Conservation (phyloP, 768 basidiomycete species). For the Psilocybe azurescens region DNA sequence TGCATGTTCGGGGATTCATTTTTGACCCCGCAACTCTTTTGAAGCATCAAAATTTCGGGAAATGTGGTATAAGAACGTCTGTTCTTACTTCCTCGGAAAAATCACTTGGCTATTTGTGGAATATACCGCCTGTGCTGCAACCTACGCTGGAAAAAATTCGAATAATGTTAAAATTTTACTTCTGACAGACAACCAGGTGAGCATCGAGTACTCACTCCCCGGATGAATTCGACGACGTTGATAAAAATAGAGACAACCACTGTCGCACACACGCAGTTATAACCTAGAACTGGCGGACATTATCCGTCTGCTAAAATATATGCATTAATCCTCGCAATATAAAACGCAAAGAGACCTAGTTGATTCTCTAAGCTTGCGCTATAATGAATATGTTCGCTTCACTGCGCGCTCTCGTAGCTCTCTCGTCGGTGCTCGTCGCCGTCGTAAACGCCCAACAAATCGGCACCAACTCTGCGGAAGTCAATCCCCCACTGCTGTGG, state of each 20-base stretch:
- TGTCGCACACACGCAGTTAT: not conserved
- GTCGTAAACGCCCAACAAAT: constrained; percentile 48
- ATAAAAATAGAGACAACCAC: not conserved
- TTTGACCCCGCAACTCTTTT: not conserved
- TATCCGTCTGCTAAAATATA: constrained; percentile 12
- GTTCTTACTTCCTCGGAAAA: constrained; percentile 9
- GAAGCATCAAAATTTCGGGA: constrained; percentile 4
- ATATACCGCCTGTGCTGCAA: not conserved
- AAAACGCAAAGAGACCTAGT: constrained; percentile 6
- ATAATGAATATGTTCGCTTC: constrained; percentile 14
- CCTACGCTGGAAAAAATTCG: not conserved
- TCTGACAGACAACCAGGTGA: constrained; percentile 2
- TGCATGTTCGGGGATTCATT: constrained; percentile 15
- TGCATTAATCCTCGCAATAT: constrained; percentile 2
- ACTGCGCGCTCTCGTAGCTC: constrained; percentile 16
- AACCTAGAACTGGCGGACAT: constrained; percentile 18
- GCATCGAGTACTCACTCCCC: not conserved
- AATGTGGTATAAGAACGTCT: not conserved
- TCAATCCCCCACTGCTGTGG: constrained; percentile 46
- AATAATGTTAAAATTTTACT: not conserved
- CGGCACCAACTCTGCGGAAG: constrained; percentile 50
- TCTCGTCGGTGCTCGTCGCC: constrained; percentile 34
- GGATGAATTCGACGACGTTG: constrained; percentile 17
- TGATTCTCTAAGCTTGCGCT: not conserved
- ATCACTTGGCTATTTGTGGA: constrained; percentile 1